A percentile compares a stretch with the other conserved stretches of the same genome.
These are phyloP conservation scores for Calonectria hawksworthii DNA, from an alignment of 2,329 filamentous ascomycete species.

Conservation along the genomic window DNA sequence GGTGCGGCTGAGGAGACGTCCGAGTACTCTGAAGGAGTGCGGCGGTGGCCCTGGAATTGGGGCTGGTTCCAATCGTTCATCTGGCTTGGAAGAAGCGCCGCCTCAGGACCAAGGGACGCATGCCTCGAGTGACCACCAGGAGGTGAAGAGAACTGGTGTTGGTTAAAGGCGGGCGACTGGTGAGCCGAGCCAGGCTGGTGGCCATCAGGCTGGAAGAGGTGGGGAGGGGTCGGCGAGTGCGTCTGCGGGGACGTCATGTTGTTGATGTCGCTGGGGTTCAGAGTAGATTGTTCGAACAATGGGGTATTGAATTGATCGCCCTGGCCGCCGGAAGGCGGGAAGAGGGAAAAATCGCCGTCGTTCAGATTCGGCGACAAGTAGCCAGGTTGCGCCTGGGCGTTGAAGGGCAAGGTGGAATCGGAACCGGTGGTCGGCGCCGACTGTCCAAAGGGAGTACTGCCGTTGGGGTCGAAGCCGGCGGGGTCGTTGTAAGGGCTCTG, in stretches of 20 bases:
- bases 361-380: conserved; percentile 67
- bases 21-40: conserved; percentile 90
- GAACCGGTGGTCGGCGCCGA: conserved; percentile 53
- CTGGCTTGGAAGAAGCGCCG: conserved; percentile 68
- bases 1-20: conserved; percentile 89
- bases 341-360: conserved; percentile 75
- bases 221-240: conserved; percentile 69
- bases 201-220: conserved; percentile 65
- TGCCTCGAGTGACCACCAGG: conserved; percentile 67
- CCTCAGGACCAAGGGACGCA: conserved; percentile 69
- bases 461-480: conserved; percentile 57
- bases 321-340: conserved; percentile 66
- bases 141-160: conserved; percentile 68
- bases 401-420: conserved; percentile 57
- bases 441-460: conserved; percentile 57
- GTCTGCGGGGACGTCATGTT: conserved; percentile 69
- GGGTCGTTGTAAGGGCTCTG: conserved; percentile 53
- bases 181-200: conserved; percentile 63
- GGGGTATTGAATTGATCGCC: conserved; percentile 73
- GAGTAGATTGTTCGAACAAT: conserved; percentile 66
- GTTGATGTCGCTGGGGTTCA: conserved; percentile 63
- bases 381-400: conserved; percentile 57
- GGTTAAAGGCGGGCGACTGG: conserved; percentile 70
- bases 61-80: conserved; percentile 66
- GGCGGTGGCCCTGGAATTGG: conserved; percentile 85